Percentiles rank a stretch among this genome's conserved stretches.
phyloP scores from a whole-genome alignment of 1,284 basidiomycete genomes.

The Cutaneotrichosporon cavernicola region DNA sequence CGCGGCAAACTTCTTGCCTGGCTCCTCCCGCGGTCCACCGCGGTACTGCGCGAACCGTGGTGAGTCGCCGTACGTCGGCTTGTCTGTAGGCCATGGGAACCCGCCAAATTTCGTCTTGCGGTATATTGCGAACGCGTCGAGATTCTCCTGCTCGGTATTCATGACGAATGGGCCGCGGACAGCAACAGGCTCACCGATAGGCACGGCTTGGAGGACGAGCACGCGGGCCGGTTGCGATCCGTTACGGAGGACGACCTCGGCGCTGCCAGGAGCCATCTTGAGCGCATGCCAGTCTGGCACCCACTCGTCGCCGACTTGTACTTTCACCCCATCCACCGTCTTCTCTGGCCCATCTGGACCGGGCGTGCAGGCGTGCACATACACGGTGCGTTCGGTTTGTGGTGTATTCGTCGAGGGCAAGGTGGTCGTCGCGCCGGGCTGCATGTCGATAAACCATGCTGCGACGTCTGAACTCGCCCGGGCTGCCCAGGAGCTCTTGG shows the following conservation, averaged over 20 bases:
- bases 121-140: conserved; percentile 21
- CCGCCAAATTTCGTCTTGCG: conserved; percentile 23
- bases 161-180: conserved; percentile 25
- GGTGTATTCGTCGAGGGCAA: conserved; percentile 13
- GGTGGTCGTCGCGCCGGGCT: conserved; percentile 12
- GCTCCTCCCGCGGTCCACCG: conserved; percentile 3
- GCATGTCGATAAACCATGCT: conserved; percentile 21
- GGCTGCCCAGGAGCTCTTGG: conserved; percentile 11
- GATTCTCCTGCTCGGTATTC: conserved; percentile 23
- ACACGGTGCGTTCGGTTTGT: conserved; percentile 18
- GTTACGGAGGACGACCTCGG: conserved; percentile 8
- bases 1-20: conserved; percentile 1
- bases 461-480: conserved; percentile 16
- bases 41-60: conserved; percentile 19
- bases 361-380: conserved; percentile 20
- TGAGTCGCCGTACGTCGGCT: conserved; percentile 12
- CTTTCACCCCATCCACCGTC: neutral
- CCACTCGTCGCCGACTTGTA: conserved; percentile 8
- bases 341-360: conserved; percentile 15
- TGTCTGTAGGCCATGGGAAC: conserved; percentile 19
- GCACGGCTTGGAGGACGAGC: conserved; percentile 21
- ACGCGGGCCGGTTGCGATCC: conserved; percentile 9
- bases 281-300: conserved; percentile 16
- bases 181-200: conserved; percentile 22
- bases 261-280: neutral